Evolutionary conservation across 2,329 filamentous ascomycete species (phyloP).

Genomic region (Phialophora verrucosa): DNA sequence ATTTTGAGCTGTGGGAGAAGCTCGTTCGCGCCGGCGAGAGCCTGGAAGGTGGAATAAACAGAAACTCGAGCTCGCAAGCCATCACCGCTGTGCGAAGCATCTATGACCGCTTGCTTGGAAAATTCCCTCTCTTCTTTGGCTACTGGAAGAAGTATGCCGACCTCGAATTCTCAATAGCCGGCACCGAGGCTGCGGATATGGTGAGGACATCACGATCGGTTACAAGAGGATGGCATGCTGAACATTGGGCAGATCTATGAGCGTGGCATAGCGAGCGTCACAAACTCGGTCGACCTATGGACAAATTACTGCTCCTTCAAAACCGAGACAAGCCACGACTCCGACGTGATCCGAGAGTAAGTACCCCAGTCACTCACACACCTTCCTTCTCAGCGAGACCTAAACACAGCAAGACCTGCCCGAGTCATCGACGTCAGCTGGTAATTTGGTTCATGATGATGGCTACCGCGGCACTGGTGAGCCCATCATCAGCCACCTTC

Average conservation of each 20-base stretch:
- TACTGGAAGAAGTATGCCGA: conserved; percentile 99
- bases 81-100: conserved; percentile 84
- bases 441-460: conserved; percentile 46
- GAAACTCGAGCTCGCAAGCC: conserved; percentile 93
- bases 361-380: conserved; percentile 66
- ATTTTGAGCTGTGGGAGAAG: conserved; percentile 94
- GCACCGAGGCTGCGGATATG: conserved; percentile 96
- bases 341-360: conserved; percentile 99
- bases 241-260: conserved; percentile 76
- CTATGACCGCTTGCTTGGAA: conserved; percentile 91
- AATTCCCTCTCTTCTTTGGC: conserved; percentile 93
- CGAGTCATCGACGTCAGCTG: conserved; percentile 45
- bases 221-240: conserved; percentile 22
- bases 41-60: conserved; percentile 90
- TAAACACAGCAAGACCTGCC: conserved; percentile 49
- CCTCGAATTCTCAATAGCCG: conserved; percentile 93
- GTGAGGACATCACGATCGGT: conserved; percentile 56
- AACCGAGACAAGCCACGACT: conserved; percentile 93
- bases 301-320: conserved; percentile 98
- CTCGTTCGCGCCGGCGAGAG: conserved; percentile 80
- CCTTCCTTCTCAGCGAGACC: conserved; percentile 68
- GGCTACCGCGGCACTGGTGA: conserved; percentile 59
- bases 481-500: conserved; percentile 62
- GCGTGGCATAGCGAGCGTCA: conserved; percentile 89
- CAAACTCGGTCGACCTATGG: conserved; percentile 95